Base-by-base conservation (phyloP, 1,284 basidiomycete species). In the Leccinum solheimii region DNA sequence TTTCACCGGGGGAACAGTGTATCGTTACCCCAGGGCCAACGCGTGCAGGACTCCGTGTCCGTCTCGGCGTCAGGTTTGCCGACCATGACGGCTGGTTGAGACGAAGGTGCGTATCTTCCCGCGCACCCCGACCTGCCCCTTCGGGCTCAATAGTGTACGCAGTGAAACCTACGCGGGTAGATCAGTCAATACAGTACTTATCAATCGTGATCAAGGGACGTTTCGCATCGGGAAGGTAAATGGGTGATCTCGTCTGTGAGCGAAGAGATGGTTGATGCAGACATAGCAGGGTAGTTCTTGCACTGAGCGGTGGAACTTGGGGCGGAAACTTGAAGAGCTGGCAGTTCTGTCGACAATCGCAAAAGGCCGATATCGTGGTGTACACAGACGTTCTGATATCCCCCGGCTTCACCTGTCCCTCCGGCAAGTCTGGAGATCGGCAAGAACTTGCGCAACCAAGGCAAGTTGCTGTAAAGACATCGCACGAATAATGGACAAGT, bases 131-230 rank as follows among this genome's bases (percentile, higher is more conserved):
- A 66, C 51, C 16, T 55, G 66, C n/a, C 56, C 27, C 55, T 64
- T 67, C n/a, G 62, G 64, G n/a, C 43, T 16, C 27, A 27, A 27
- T 27, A 30, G 68, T 67, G 36, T 60, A 51, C 40, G 32, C 67
- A 19, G 14, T 54, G 55, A 67, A 64, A 50, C 55, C 66, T 68
- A 40, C 14, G 26, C 34, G 30, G 45, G n/a, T 38, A 52, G 38
- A 21, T 58, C 56, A 64, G 55, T 50, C 48, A 26, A 16, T 26
- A 16, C 14, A 23, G 19, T 45, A 45, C 43, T 21, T 7, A 45
- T 8, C 52, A 23, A 52, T 45, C 34, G 19, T 40, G 7, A 32
- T 26, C 66, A 48, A 21, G 34, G 38, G 11, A 10, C n/a, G 6
- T 45, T 23, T 14, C 3, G 38, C 32, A 6, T 48, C 49, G 21